Conservation (phyloP, 73 alveolate genomes). For the Tetrahymena elliotti region DNA sequence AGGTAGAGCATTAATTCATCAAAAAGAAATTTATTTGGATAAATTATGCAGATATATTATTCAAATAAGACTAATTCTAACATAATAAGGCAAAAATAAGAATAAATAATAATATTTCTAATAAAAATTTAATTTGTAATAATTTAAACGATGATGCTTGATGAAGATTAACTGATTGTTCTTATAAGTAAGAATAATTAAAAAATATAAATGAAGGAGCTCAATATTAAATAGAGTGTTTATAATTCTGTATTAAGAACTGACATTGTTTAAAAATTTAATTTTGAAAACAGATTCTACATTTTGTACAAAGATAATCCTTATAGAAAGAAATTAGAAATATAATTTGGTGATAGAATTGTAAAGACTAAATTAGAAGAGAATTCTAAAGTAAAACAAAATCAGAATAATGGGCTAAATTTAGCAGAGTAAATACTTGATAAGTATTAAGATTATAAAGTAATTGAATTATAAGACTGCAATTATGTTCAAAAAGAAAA, state of each 20-base stretch:
- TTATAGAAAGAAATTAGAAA: not conserved
- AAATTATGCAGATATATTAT: too few species aligned
- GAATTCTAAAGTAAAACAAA: too few species aligned
- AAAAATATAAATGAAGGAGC: not conserved
- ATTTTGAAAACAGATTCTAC: not conserved
- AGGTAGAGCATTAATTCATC: too few species aligned
- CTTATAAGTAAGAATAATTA: too few species aligned
- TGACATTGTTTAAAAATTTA: not conserved
- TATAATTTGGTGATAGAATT: not conserved
- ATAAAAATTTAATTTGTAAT: too few species aligned
- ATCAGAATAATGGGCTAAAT: not conserved
- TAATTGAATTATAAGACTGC: not conserved
- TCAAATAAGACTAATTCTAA: too few species aligned
- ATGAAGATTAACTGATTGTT: not conserved
- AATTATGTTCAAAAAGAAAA: not conserved
- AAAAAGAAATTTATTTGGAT: too few species aligned
- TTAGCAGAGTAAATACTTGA: not conserved
- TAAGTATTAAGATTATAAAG: not conserved
- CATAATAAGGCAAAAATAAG: too few species aligned
- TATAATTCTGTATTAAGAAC: not conserved
- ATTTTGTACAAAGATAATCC: not conserved
- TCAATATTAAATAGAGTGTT: not conserved
- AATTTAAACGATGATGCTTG: not conserved
- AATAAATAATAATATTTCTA: too few species aligned
- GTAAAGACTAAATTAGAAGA: not conserved